Base-by-base conservation (phyloP, 306 rosid species). In the Cucurbita ficifolia region DNA sequence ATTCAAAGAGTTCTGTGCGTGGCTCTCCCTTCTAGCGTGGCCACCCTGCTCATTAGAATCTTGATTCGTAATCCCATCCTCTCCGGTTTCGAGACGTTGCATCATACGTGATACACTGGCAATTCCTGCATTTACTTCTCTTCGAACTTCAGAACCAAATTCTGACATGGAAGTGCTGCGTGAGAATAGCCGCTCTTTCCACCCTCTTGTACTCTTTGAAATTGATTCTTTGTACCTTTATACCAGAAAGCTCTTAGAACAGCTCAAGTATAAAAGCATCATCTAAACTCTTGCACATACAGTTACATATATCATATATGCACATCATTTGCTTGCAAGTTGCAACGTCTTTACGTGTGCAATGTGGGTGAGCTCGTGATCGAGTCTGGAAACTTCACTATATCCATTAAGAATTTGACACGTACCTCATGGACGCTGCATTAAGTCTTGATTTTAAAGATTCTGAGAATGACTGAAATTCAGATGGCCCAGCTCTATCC, bases 161-260 rank as follows among this genome's bases (percentile, higher is more conserved):
- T 83, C 90, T 2, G 97, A 72, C 87, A 91, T 78, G 69, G 96
- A 83, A 78, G 84, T 46, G 80, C 55, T 79, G 57, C 89, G 93
- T 72, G 84, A 85, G 82, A 95, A 89, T 68, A 95, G 77, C 83
- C 82, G 86, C 76, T 95, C 96, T 82, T 73, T 91, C 96, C 97
- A 91, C 62, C 92, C 96, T 87, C 84, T 85, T 17, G 96, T 79
- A 16, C 91, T 86, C 81, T 87, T 95, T 60, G 99, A 86, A 76
- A 95, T 74, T 5, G 96, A 88, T 72, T 95, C 99, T 79, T 88
- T 91, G 84, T 95, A 95, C 83, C 99, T 94, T 10, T 52, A 42
- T 45, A 80, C 43, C 64, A 49, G 35, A 82, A 53, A 55, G 38
- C 51, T 56, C 33, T 39, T 36, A 75, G 64, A 55, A 81, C n/a